phyloP scores from a whole-genome alignment of 441 rosid genomes.

The Aquilaria agallochum region DNA sequence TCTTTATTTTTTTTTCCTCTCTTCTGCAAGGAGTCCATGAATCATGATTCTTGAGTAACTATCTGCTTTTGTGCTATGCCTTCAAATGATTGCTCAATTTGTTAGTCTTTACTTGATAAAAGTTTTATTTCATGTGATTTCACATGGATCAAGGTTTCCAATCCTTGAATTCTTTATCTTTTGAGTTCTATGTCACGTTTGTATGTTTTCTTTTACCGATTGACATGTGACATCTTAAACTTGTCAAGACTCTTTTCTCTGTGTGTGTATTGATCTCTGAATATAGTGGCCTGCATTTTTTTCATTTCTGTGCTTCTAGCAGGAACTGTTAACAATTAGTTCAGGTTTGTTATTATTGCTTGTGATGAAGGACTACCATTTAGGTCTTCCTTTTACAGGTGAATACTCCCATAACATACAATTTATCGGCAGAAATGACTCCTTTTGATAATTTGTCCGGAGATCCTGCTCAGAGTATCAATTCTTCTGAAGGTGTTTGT shows the following conservation, averaged over 20 bases:
- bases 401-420: slow-evolving; percentile 27
- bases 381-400: slow-evolving; percentile 47
- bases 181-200: background rate
- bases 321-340: background rate
- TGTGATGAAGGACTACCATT: slow-evolving; percentile 5
- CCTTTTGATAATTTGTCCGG: slow-evolving; percentile 28
- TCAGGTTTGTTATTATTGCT: slow-evolving; percentile 5
- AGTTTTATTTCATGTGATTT: too few relatives aligned
- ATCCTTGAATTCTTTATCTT: too few relatives aligned
- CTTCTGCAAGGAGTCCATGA: background rate
- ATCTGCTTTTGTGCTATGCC: background rate
- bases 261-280: background rate
- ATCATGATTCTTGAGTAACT: too few relatives aligned
- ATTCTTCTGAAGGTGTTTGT: slow-evolving; percentile 26
- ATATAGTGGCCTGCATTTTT: slow-evolving; percentile 1
- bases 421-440: slow-evolving; percentile 31
- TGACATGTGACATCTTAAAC: background rate
- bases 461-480: slow-evolving; percentile 25
- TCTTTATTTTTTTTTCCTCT: background rate
- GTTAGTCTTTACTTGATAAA: background rate
- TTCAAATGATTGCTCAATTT: background rate
- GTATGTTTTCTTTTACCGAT: background rate
- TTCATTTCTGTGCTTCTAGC: slow-evolving; percentile 6
- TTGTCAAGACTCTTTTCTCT: background rate
- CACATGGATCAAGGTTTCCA: too few relatives aligned